Conservation (phyloP, 1,139 yeast genomes). For the Saccharomyces hybrid region DNA sequence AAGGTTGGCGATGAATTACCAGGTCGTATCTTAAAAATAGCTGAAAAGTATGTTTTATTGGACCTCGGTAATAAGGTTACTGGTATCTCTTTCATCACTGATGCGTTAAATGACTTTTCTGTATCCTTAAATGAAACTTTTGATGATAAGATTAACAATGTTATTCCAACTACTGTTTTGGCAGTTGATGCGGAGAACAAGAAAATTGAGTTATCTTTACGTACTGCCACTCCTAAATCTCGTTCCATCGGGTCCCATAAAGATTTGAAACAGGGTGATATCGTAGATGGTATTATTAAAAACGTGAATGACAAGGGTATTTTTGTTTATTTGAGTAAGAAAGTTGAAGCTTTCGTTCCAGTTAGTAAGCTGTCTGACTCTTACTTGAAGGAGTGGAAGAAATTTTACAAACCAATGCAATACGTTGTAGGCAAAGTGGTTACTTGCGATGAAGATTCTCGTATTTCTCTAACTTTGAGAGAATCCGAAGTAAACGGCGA, state of each 20-base stretch:
- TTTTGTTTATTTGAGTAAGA: slow-evolving; percentile 67
- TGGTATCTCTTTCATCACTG: slow-evolving; percentile 68
- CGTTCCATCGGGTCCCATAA: slow-evolving; percentile 28
- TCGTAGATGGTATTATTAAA: slow-evolving; percentile 73
- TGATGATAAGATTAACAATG: slow-evolving; percentile 40
- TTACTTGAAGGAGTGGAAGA: slow-evolving; percentile 81
- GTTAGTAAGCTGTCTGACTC: slow-evolving; percentile 76
- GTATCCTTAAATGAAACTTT: slow-evolving; percentile 46
- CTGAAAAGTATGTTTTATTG: slow-evolving; percentile 55
- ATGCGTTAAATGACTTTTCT: slow-evolving; percentile 67
- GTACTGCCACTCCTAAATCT: not conserved
- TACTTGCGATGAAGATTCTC: slow-evolving; percentile 52
- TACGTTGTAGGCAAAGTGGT: slow-evolving; percentile 68
- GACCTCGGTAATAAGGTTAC: slow-evolving; percentile 54
- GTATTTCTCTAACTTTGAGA: slow-evolving; percentile 71
- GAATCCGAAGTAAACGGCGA: slow-evolving; percentile 75
- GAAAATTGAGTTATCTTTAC: slow-evolving; percentile 55
- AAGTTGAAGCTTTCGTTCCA: slow-evolving; percentile 71
- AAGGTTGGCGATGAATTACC: slow-evolving; percentile 54
- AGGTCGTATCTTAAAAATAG: slow-evolving; percentile 57
- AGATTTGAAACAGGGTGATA: slow-evolving; percentile 62
- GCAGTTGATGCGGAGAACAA: slow-evolving; percentile 47
- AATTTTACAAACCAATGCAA: slow-evolving; percentile 61
- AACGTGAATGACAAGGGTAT: slow-evolving; percentile 72
- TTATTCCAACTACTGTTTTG: slow-evolving; percentile 55